These are phyloP conservation scores for Tagetes patula DNA, from an alignment of 129 eudicot species.

Conservation along the genomic window DNA sequence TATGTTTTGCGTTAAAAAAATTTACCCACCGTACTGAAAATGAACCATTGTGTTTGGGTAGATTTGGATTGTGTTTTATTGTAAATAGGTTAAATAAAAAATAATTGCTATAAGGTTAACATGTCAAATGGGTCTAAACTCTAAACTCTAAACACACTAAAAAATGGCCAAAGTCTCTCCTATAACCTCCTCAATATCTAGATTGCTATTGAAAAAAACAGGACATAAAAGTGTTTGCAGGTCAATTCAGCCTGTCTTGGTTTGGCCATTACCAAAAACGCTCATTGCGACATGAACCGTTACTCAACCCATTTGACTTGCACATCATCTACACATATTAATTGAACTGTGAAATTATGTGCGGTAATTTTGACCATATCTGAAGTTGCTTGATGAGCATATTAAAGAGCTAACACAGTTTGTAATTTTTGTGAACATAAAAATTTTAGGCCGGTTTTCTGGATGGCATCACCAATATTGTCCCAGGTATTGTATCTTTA, in stretches of 20 bases:
- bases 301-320: not conserved
- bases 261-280: not conserved
- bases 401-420: slow-evolving; percentile 6
- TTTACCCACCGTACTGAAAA: not conserved
- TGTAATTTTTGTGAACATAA: slow-evolving; percentile 1
- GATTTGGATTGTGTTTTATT: not conserved
- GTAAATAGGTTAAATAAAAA: not conserved
- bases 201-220: not conserved
- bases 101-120: not conserved
- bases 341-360: not conserved
- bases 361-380: not conserved
- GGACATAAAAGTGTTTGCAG: not conserved
- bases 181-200: not conserved
- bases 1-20: not conserved
- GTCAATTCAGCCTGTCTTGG: not conserved
- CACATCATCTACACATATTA: not conserved
- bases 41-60: not conserved
- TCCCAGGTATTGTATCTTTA: slow-evolving; percentile 70
- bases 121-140: not conserved
- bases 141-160: not conserved
- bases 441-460: slow-evolving; percentile 86
- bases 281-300: not conserved
- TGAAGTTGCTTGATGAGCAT: slow-evolving; percentile 11
- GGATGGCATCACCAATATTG: slow-evolving; percentile 87
- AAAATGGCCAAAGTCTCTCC: not conserved